Evolutionary conservation across 2,329 filamentous ascomycete species (phyloP), one percentile per base, ranked within the genome.

Genomic region (Claviceps paspali): DNA sequence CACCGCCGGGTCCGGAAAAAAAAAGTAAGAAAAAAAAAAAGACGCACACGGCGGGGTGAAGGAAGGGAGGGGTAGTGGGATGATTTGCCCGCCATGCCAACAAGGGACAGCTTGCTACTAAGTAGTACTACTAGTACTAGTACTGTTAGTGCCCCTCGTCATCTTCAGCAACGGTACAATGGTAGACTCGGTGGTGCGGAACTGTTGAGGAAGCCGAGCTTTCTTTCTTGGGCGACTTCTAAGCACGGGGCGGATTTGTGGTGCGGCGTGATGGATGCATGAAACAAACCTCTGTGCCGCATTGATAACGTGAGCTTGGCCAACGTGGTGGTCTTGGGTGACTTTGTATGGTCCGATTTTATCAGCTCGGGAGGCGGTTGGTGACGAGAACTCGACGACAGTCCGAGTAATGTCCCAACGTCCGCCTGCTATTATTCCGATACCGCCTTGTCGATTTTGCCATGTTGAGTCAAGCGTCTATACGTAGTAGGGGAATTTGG

Each of bases 31-130:
- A n/a, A 50, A 30, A 52, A 53, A 30, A 52, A 53, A 53, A 53
- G 49, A 44, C 51, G 51, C 51, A 39, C 29, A 26, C 24, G 30
- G 30, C 26, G 38, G 30, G 34, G 36, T 34, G 34, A 29, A 37
- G 39, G 22, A 31, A 30, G 30, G 18, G 12, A 32, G 26, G 26
- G 11, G 11, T 4, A 26, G 7, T 21, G 22, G 38, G 12, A 26
- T 30, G 27, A 22, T n/a, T 19, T 9, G 7, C 12, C 2, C 21
- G 24, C 18, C 17, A 18, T n/a, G 29, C 6, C 5, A 22, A 10
- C 18, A n/a, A 22, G 3, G 8, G 7, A n/a, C 22, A 27, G 21
- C 22, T 31, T 36, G 22, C 19, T 26, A 30, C 28, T 11, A 11
- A 12, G 6, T 12, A n/a, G n/a, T n/a, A n/a, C n/a, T n/a, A n/a